Base-by-base conservation (phyloP, 1,284 basidiomycete genomes). In the Cryptococcus wingfieldii region DNA sequence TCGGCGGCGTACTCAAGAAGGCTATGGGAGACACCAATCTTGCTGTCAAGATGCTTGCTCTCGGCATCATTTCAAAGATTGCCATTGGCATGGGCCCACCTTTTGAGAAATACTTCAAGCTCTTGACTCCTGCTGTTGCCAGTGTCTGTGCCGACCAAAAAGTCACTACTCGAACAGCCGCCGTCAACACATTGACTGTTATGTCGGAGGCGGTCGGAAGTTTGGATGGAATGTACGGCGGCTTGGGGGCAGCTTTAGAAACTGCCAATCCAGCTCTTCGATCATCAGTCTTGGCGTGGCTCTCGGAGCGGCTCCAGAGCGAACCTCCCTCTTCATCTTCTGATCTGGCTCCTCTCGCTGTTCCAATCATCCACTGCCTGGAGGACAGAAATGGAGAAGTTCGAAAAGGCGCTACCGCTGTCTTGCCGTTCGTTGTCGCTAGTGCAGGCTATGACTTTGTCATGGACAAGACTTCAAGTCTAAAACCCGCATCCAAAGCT, bases 101-200 rank as follows among this genome's bases (percentile, higher is more conserved):
- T 0, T 98, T 99, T 70, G 95, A 98, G 65, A 94, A 90, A 71
- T 83, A 95, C 64, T 83, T 84, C 4, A 85, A 86, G 27, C 80
- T 90, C 47, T 88, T 94, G 63, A 83, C 85, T 10, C 77, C 85
- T 0, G 85, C 94, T 0, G 82, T 98, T 9, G 85, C 87, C 2
- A 87, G 87, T 25, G 90, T 94, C 5, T 82, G 98, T 6, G 84
- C 94, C 7, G 96, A 99, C 71, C 91, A 95, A 72, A 98, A 98
- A 76, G 86, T 88, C 2, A 86, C 86, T 6, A 87, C 93, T 38
- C 86, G 96, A 44, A 79, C 84, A 3, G 84, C 89, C 31, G 96
- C 86, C 13, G 70, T 91, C 4, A 82, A 85, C 50, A 86, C 92
- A 0, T 79, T 99, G 59, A 84, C 84, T 4, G 86, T 89, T 4